These are phyloP conservation scores for Leishmania guyanensis DNA, from an alignment of 208 protist genomes.

Conservation along the genomic window DNA sequence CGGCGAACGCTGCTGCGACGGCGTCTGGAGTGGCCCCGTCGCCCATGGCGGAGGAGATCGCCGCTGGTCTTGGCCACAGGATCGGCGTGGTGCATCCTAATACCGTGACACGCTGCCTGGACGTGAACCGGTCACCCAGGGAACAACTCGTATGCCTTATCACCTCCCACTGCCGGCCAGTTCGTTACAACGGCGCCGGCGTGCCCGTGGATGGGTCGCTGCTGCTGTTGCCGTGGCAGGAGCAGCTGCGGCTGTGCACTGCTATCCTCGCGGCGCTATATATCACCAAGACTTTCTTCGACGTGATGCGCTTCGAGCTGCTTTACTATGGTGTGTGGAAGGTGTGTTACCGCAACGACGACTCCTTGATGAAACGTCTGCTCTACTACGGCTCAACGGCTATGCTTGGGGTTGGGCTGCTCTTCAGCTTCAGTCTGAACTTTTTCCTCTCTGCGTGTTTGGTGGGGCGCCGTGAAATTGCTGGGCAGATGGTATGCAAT, in stretches of 20 bases:
- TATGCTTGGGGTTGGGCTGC: slow-evolving; percentile 23
- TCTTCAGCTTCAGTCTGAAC: slow-evolving; percentile 24
- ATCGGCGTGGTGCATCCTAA: not conserved
- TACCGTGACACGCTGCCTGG: not conserved
- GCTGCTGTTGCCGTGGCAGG: slow-evolving; percentile 27
- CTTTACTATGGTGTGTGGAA: slow-evolving; percentile 50
- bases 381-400: slow-evolving; percentile 43
- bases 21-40: not conserved
- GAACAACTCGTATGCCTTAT: not conserved
- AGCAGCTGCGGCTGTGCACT: slow-evolving; percentile 31
- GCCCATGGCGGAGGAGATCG: slow-evolving; percentile 14
- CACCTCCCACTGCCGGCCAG: not conserved
- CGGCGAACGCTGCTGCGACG: not conserved
- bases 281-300: slow-evolving; percentile 35
- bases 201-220: slow-evolving; percentile 38
- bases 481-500: slow-evolving; percentile 25
- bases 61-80: not conserved
- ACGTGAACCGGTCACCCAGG: not conserved
- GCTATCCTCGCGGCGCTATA: slow-evolving; percentile 28
- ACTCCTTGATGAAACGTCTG: slow-evolving; percentile 20
- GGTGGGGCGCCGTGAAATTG: slow-evolving; percentile 34
- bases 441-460: slow-evolving; percentile 33
- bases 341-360: slow-evolving; percentile 28
- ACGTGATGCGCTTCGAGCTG: slow-evolving; percentile 39
- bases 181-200: slow-evolving; percentile 33